Percentiles rank a stretch among this genome's conserved stretches.
These are phyloP conservation scores for Metarhizium sp. DNA, from an alignment of 2,329 filamentous ascomycete genomes.

Conservation along the genomic window DNA sequence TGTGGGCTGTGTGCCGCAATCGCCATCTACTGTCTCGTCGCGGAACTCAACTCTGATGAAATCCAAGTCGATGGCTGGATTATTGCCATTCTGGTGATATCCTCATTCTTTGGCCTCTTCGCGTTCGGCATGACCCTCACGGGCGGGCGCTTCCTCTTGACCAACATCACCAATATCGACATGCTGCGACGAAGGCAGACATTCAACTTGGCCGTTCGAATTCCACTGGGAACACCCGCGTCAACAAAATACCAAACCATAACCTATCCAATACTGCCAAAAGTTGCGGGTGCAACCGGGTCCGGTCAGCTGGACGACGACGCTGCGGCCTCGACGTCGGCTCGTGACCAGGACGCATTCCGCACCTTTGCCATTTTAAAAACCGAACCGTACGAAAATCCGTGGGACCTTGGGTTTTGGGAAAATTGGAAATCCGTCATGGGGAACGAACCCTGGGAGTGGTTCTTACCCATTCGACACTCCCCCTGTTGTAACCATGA, in stretches of 20 bases:
- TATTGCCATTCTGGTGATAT: slow-evolving; percentile 56
- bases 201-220: slow-evolving; percentile 65
- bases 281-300: slow-evolving; percentile 12
- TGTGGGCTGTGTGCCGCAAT: slow-evolving; percentile 56
- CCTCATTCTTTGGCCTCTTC: slow-evolving; percentile 72
- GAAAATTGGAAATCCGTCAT: slow-evolving; percentile 73
- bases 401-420: slow-evolving; percentile 66
- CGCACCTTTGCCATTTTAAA: slow-evolving; percentile 73
- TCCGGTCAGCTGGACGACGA: background rate
- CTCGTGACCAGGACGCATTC: slow-evolving; percentile 37
- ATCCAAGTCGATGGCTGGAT: slow-evolving; percentile 45
- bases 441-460: slow-evolving; percentile 62
- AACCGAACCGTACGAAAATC: slow-evolving; percentile 67
- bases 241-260: slow-evolving; percentile 40
- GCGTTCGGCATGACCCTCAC: slow-evolving; percentile 66
- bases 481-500: slow-evolving; percentile 68
- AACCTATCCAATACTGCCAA: slow-evolving; percentile 43
- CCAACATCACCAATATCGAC: slow-evolving; percentile 81
- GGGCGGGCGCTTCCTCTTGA: slow-evolving; percentile 57
- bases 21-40: slow-evolving; percentile 53
- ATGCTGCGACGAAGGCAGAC: slow-evolving; percentile 53
- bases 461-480: slow-evolving; percentile 67
- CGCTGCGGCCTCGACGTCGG: background rate
- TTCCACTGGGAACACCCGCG: slow-evolving; percentile 41
- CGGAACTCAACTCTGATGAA: slow-evolving; percentile 34